Base-by-base conservation (phyloP, 768 basidiomycete genomes). In the Trametes gibbosa region DNA sequence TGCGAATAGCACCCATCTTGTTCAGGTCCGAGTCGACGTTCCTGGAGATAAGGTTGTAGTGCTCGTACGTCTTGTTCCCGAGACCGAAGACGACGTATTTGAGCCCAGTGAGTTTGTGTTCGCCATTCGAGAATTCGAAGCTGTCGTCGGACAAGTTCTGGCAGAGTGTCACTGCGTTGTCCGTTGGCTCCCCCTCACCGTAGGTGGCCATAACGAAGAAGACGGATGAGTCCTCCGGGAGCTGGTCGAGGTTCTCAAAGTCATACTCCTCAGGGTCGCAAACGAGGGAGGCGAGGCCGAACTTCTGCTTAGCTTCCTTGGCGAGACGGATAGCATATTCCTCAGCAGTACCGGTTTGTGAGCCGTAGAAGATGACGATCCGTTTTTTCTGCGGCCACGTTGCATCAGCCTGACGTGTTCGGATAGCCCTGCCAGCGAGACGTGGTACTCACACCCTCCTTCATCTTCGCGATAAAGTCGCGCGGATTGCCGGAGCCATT, bases 261-360 rank as follows among this genome's bases (percentile, higher is more conserved):
- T 98, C 97, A 72, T 98, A 98, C 74, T 99, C 96, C 73, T 99
- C 97, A 3, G 95, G 95, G 70, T 99, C 96, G 69, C 95, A 97
- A 16, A 99, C 96, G 54, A 98, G 86, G 7, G 95, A 97, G 10
- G 93, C 89, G 16, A 98, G 81, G 49, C 96, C 96, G 63, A 92
- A 99, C 70, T 96, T 93, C 61, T 91, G 83, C 76, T 99, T 99
- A 40, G 93, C 94, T 72, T 99, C 96, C 77, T 98, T 98, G 14
- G 96, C 96, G 10, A 99, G 83, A 72, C 97, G 90, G 65, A 96
- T 94, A 41, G 95, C 95, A 66, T 95, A 97, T 73, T 99, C 96
- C 74, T 98, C 97, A 2, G 96, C 96, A 16, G 96, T 99, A 57
- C 96, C 96, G 0, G 96, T 99, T 71, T 99, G 96, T 21, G 96